Evolutionary conservation across 805 yeast genomes (phyloP), one percentile per base, ranked within the genome.

Genomic region (Spathaspora gorwiae): DNA sequence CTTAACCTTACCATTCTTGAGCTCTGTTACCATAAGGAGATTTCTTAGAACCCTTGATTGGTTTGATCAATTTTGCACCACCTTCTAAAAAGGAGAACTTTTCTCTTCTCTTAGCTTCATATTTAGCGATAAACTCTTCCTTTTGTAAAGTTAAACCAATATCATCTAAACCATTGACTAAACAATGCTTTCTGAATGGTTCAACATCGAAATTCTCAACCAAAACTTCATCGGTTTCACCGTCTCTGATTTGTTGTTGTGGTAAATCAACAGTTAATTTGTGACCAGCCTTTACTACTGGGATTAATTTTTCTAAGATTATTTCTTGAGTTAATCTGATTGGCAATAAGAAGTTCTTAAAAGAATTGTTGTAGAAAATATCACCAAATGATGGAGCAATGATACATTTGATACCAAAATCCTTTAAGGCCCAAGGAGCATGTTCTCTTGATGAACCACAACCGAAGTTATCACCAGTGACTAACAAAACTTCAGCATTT

Each of bases 401-500:
- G 61, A 94, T 87, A 52, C 92, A 84, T 67, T 87, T 84, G 67
- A 94, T 90, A 68, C 99, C 99, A 60, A 94, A 94, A 70, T 94
- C 99, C 60, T 90, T 90, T 54, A 94, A 78, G 2, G 99, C 98
- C 99, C 99, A 94, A 47, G 99, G 98, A 31, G 99, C 99, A 61
- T 94, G 99, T 69, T 94, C 99, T 79, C 99, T 88, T 1, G 97
- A 90, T 35, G 97, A 90, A 60, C 99, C 99, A 75, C 99, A 94
- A 54, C 99, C 99, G 64, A 94, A 94, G 76, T 94, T 94, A 64
- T 88, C 95, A 65, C 99, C 99, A 37, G 95, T 82, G 48, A 90
- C 96, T 55, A 92, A 84, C 54, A 94, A 73, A 55, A 92, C 84
- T 66, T 86, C 83, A 15, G 98, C 84, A 24, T 76, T 59, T 54